These are phyloP conservation scores for Kodamaea laetipori DNA, from an alignment of 805 yeast genomes.

Conservation along the genomic window DNA sequence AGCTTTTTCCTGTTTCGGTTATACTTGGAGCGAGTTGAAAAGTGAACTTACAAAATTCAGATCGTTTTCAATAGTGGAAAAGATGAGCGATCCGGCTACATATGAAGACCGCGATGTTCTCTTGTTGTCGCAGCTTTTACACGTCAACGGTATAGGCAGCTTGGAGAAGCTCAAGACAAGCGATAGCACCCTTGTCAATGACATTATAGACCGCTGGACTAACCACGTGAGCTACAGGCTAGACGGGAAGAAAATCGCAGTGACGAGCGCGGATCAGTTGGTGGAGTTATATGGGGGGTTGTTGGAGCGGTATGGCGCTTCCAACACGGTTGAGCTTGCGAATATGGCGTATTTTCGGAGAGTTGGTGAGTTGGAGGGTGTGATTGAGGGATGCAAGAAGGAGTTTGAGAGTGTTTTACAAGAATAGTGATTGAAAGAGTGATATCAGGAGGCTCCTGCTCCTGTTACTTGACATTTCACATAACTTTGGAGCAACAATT, in stretches of 20 bases:
- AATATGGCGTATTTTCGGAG: conserved; percentile 35
- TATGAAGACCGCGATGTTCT: conserved; percentile 33
- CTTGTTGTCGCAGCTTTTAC: conserved; percentile 40
- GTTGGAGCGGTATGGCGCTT: conserved; percentile 23
- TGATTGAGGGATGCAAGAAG: conserved; percentile 25
- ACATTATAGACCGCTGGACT: conserved; percentile 33
- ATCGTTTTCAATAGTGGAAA: not conserved
- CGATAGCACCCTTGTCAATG: conserved; percentile 22
- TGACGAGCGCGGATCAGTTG: conserved; percentile 22
- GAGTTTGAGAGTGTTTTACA: conserved; percentile 23
- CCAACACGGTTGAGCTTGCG: conserved; percentile 43
- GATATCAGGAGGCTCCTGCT: no score
- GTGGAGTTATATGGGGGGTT: conserved; percentile 29
- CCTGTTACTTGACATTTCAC: no score
- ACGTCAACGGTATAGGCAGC: conserved; percentile 32
- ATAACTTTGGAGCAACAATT: no score
- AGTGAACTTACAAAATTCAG: not conserved
- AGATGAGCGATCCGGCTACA: conserved; percentile 8
- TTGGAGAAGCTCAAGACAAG: conserved; percentile 19
- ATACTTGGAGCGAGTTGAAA: not conserved
- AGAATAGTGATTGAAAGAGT: not conserved
- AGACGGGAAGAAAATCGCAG: conserved; percentile 26
- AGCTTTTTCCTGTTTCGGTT: conserved; percentile 2
- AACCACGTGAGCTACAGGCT: conserved; percentile 30
- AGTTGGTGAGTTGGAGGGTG: conserved; percentile 34